Base-by-base conservation (phyloP, 2,329 filamentous ascomycete genomes). In the Hortaea sp. region DNA sequence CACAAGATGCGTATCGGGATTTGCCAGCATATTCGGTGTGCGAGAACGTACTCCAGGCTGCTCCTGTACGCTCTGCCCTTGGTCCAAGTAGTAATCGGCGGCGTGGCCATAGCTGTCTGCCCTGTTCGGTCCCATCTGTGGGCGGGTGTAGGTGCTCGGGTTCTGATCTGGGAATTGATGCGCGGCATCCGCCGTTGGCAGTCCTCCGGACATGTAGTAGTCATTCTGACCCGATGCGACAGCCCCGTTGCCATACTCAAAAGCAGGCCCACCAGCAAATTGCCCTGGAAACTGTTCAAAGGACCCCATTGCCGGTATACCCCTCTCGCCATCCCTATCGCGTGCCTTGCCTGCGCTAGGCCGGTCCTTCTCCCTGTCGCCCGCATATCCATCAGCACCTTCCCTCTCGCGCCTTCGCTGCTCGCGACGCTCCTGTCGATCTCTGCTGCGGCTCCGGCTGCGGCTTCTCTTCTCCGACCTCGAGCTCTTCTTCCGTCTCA, bases 51-150 rank as follows among this genome's bases (percentile, higher is more conserved):
- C 68, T n/a, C 79, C 79, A 5, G 79, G 79, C 59, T 82, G 79
- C 9, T 67, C 59, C 7, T 66, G 58, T 2, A 82, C 78, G 12
- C 76, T 80, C 57, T 81, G 67, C 7, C 78, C 79, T 54, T 78
- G 72, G 57, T 82, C 79, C 39, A 74, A 71, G 58, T 82, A 82
- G 59, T 79, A 82, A 31, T 80, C 77, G n/a, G 60, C 58, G 11
- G 79, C 72, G 5, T 77, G 77, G 32, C 78, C 79, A 44, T 71
- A 70, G 41, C 50, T 52, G 40, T 61, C 50, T 27, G 69, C 50
- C 13, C 54, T 57, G 59, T 46, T 66, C 63, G 44, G 71, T 70
- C 45, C 67, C 63, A 54, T 71, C 74, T 39, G 75, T 44, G 12
- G 55, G 69, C 42, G 65, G 59, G 7, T 73, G 49, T 63, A 71